phyloP scores from a whole-genome alignment of 805 yeast species.

The Pichia gijzeniarum region DNA sequence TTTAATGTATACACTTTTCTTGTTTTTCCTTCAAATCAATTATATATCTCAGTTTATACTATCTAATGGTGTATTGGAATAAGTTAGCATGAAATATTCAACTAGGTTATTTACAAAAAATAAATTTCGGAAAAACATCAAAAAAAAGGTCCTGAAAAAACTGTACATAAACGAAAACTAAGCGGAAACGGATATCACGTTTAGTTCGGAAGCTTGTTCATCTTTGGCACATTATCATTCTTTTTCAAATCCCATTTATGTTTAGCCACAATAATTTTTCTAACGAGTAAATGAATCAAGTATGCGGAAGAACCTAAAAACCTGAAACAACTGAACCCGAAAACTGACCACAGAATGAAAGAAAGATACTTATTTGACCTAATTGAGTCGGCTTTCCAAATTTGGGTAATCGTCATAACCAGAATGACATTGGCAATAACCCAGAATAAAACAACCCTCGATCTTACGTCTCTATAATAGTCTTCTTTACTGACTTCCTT shows the following conservation, averaged over 20 bases:
- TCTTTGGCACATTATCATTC: slow-evolving; percentile 15
- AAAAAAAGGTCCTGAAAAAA: too few relatives aligned
- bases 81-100: too few relatives aligned
- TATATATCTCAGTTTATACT: too few relatives aligned
- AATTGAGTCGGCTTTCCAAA: slow-evolving; percentile 62
- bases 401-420: slow-evolving; percentile 83
- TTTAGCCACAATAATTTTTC: slow-evolving; percentile 27
- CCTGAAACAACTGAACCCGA: slow-evolving; percentile 73
- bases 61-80: too few relatives aligned
- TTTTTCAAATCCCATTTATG: slow-evolving; percentile 29
- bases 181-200: neutral
- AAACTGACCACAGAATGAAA: slow-evolving; percentile 89
- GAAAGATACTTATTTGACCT: slow-evolving; percentile 69
- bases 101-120: too few relatives aligned
- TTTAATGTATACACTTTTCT: too few relatives aligned
- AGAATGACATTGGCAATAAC: slow-evolving; percentile 73
- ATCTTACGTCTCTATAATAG: slow-evolving; percentile 90
- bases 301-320: slow-evolving; percentile 76
- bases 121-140: too few relatives aligned
- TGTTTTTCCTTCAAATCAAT: too few relatives aligned
- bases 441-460: slow-evolving; percentile 95
- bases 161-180: too few relatives aligned
- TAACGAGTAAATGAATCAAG: slow-evolving; percentile 39
- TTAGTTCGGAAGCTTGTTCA: slow-evolving; percentile 13
- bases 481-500: slow-evolving; percentile 54